These are phyloP conservation scores for Saussurea involucrata DNA, from an alignment of 129 eudicot genomes.

Conservation along the genomic window DNA sequence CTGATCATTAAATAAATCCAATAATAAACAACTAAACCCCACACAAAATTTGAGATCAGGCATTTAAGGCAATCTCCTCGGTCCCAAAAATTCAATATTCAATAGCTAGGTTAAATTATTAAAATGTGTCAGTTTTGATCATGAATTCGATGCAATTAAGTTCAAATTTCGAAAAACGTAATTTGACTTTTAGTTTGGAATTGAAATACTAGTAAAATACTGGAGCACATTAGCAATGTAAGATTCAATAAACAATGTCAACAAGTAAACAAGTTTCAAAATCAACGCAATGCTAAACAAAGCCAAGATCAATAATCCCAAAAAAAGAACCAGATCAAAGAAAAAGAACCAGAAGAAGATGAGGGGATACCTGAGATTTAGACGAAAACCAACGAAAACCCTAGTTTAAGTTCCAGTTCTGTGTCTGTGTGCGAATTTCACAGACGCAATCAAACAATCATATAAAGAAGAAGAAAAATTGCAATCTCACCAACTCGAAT, in stretches of 20 bases:
- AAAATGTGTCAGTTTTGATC: conserved; percentile 12
- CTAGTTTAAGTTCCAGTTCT: background rate
- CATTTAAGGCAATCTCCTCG: conserved; percentile 1
- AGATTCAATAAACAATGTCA: background rate
- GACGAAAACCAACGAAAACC: conserved; percentile 8
- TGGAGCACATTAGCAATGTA: background rate
- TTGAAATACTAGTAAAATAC: conserved; percentile 6
- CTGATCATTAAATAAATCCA: conserved; percentile 1
- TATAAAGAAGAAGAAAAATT: conserved; percentile 16
- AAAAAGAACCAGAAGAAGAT: conserved; percentile 1
- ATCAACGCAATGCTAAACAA: conserved; percentile 1
- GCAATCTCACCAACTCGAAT: conserved; percentile 35
- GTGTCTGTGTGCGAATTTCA: conserved; percentile 16
- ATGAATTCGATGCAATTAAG: background rate
- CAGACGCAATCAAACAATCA: conserved; percentile 17
- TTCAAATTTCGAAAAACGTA: background rate
- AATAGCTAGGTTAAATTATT: background rate
- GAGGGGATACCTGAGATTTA: conserved; percentile 8
- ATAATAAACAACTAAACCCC: background rate
- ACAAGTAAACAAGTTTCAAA: background rate
- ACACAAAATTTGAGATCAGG: background rate
- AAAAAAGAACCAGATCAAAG: conserved; percentile 14
- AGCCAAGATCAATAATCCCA: conserved; percentile 2
- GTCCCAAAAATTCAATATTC: conserved; percentile 19
- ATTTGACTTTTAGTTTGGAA: background rate